Conservation (phyloP, 495 filamentous ascomycete genomes). For the Pyrenopolyporus hunteri region DNA sequence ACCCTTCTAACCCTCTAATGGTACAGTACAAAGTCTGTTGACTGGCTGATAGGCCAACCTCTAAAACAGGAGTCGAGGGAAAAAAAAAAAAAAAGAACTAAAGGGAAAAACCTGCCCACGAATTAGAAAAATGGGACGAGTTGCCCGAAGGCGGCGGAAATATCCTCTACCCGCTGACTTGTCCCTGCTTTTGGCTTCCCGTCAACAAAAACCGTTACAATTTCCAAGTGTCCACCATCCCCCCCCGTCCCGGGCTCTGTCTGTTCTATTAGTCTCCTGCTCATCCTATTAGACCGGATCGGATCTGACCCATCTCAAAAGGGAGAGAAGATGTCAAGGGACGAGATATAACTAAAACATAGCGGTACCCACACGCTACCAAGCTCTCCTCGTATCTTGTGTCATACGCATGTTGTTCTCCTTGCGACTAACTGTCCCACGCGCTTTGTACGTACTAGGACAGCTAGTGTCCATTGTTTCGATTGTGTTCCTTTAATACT, state of each 20-base stretch:
- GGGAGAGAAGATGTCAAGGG: constrained; percentile 13
- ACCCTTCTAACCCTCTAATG: not conserved
- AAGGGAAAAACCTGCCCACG: constrained; percentile 28
- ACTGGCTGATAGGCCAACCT: constrained; percentile 24
- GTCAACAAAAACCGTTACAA: constrained; percentile 20
- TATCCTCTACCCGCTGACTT: constrained; percentile 14
- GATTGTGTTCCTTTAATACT: constrained; percentile 24
- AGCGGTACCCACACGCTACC: constrained; percentile 32
- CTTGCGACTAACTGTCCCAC: constrained; percentile 35
- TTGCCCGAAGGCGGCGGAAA: constrained; percentile 24
- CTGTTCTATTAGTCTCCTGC: too few species aligned
- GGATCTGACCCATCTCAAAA: constrained; percentile 16
- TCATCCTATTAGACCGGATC: constrained; percentile 20
- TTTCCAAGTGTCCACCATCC: constrained; percentile 7
- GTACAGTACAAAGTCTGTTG: constrained; percentile 26
- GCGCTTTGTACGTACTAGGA: constrained; percentile 32
- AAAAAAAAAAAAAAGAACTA: not conserved
- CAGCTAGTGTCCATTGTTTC: not conserved
- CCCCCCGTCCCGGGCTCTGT: not conserved
- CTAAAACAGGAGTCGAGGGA: not conserved
- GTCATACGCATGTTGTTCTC: constrained; percentile 35
- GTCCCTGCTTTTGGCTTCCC: constrained; percentile 13
- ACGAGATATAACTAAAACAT: constrained; percentile 28
- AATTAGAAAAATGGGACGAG: constrained; percentile 38
- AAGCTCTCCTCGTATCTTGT: constrained; percentile 32